A percentile compares a stretch with the other conserved stretches of the same genome.
Evolutionary conservation across 202 grass and related monocot genomes (phyloP).

Genomic region (Musa balbisiana): DNA sequence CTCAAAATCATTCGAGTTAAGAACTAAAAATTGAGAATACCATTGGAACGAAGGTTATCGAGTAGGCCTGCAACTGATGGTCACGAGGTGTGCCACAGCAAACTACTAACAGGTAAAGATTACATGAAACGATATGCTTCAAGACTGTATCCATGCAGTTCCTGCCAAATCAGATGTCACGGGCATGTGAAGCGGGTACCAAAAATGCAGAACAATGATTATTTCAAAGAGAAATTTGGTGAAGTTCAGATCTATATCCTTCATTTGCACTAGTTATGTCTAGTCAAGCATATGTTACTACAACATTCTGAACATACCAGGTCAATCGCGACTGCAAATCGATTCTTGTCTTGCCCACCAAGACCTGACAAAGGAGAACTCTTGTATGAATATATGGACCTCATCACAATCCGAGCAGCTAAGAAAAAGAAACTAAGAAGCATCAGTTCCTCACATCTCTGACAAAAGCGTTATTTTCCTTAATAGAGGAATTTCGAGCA

Average conservation of each 20-base stretch:
- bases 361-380: conserved; percentile 38
- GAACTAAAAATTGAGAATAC: conserved; percentile 30
- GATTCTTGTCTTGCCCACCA: conserved; percentile 40
- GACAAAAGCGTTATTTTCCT: conserved; percentile 32
- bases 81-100: conserved; percentile 61
- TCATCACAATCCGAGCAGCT: conserved; percentile 5
- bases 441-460: conserved; percentile 42
- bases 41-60: conserved; percentile 70
- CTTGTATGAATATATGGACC: background rate
- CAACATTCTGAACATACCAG: conserved; percentile 36
- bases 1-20: background rate
- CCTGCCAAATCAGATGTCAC: background rate
- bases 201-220: background rate
- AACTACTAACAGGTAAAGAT: conserved; percentile 65
- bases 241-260: background rate
- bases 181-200: background rate
- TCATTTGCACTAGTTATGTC: background rate
- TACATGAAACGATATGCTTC: background rate
- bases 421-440: conserved; percentile 17
- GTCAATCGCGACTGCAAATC: conserved; percentile 63
- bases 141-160: too few relatives aligned
- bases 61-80: conserved; percentile 57
- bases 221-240: background rate
- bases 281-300: background rate
- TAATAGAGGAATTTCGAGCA: conserved; percentile 7